phyloP scores from a whole-genome alignment of 2,329 filamentous ascomycete species.

The Cladosporium sp. region DNA sequence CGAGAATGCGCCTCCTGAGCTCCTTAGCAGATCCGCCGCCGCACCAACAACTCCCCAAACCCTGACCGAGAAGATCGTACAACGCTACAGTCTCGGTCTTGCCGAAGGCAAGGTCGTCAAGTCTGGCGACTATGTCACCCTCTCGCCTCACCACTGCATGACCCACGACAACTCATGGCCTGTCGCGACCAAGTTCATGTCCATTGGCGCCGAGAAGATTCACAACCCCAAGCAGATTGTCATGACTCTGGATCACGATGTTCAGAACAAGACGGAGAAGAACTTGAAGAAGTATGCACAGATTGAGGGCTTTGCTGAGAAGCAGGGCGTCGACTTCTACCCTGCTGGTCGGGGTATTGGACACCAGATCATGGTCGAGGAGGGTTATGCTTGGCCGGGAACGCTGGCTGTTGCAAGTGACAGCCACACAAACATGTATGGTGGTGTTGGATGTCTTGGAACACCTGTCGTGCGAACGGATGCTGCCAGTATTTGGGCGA shows the following conservation, averaged over 20 bases:
- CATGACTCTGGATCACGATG: conserved; percentile 83
- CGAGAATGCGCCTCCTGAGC: conserved; percentile 65
- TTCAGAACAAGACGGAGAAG: conserved; percentile 75
- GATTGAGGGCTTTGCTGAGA: conserved; percentile 78
- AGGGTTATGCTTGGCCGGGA: conserved; percentile 80
- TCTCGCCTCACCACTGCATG: conserved; percentile 74
- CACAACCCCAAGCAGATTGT: conserved; percentile 73
- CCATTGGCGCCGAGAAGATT: conserved; percentile 74
- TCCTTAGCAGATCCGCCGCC: conserved; percentile 64
- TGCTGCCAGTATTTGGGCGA: conserved; percentile 82
- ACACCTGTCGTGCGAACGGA: conserved; percentile 85
- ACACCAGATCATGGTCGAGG: conserved; percentile 90
- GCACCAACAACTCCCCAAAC: conserved; percentile 64
- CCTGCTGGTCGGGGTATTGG: conserved; percentile 79
- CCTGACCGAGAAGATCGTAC: conserved; percentile 89
- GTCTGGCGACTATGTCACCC: conserved; percentile 79
- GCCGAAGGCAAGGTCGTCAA: conserved; percentile 72
- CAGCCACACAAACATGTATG: conserved; percentile 80
- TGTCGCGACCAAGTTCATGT: conserved; percentile 76
- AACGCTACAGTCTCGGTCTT: conserved; percentile 75
- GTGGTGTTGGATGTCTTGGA: conserved; percentile 73
- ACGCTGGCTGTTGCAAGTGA: conserved; percentile 79
- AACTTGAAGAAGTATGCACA: conserved; percentile 81
- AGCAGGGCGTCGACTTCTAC: conserved; percentile 76
- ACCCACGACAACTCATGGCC: conserved; percentile 84